These are phyloP conservation scores for Ganoderma sinense DNA, from an alignment of 1,284 basidiomycete species.

Conservation along the genomic window DNA sequence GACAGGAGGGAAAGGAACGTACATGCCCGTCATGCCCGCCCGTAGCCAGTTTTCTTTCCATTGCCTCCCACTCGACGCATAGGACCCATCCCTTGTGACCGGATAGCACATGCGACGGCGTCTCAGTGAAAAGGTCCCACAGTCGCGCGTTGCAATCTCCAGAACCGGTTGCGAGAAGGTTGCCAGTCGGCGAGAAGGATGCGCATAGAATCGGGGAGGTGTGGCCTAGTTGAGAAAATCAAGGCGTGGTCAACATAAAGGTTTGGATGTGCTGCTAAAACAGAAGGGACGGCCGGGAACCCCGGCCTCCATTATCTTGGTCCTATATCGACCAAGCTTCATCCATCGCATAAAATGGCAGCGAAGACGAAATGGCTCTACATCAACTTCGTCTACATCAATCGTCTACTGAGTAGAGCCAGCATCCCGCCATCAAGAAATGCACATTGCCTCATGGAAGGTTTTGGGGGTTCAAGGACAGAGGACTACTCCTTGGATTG, in stretches of 20 bases:
- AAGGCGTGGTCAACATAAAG: neutral
- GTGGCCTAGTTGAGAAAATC: slow-evolving; percentile 65
- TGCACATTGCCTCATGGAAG: neutral
- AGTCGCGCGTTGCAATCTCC: slow-evolving; percentile 94
- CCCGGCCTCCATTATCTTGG: neutral
- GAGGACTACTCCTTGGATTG: neutral
- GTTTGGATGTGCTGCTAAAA: neutral
- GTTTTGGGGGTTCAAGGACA: no score
- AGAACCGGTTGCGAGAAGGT: slow-evolving; percentile 91
- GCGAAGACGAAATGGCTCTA: neutral
- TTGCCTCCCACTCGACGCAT: slow-evolving; percentile 96
- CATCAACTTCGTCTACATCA: neutral
- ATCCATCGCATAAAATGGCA: neutral
- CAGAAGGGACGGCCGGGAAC: slow-evolving; percentile 23
- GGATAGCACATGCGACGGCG: slow-evolving; percentile 85
- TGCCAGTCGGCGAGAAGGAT: slow-evolving; percentile 93
- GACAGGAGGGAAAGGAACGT: slow-evolving; percentile 32
- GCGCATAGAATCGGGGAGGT: slow-evolving; percentile 95
- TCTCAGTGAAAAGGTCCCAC: slow-evolving; percentile 96
- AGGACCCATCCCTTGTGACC: slow-evolving; percentile 97
- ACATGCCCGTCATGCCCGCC: slow-evolving; percentile 93
- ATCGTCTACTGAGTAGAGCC: no score
- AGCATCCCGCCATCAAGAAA: neutral
- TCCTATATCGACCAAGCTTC: neutral
- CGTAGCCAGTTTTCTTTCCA: slow-evolving; percentile 90